A percentile compares a stretch with the other conserved stretches of the same genome.
phyloP scores from a whole-genome alignment of 2,329 filamentous ascomycete species.

The Daldinia sp. region DNA sequence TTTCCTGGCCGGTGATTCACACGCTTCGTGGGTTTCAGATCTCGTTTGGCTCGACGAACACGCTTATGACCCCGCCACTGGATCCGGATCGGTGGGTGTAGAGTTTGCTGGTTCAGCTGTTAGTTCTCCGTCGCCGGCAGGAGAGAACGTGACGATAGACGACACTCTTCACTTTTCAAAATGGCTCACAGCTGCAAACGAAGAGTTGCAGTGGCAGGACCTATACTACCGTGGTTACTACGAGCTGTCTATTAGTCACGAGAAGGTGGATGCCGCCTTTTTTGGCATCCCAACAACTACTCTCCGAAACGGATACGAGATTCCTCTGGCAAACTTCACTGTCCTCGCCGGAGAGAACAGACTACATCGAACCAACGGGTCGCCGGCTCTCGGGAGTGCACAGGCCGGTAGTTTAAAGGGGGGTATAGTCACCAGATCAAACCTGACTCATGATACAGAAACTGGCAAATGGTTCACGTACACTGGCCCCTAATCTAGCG shows the following conservation, averaged over 20 bases:
- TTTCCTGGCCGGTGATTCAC: constrained; percentile 71
- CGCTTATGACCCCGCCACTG: constrained; percentile 59
- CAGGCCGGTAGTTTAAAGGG: constrained; percentile 64
- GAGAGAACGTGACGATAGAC: constrained; percentile 66
- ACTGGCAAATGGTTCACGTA: constrained; percentile 45
- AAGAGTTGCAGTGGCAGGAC: constrained; percentile 72
- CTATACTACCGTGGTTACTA: constrained; percentile 75
- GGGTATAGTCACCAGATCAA: constrained; percentile 45
- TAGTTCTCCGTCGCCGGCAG: constrained; percentile 67
- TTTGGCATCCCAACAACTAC: constrained; percentile 65
- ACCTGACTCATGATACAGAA: constrained; percentile 72
- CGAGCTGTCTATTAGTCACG: constrained; percentile 66
- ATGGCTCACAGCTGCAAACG: constrained; percentile 61
- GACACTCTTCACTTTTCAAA: constrained; percentile 60
- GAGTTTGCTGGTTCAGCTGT: constrained; percentile 70
- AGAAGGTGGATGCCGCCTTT: constrained; percentile 67
- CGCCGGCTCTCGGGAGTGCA: constrained; percentile 43
- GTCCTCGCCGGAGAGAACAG: constrained; percentile 68
- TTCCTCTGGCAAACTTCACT: constrained; percentile 72
- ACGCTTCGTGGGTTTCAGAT: constrained; percentile 69
- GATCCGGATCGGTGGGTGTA: constrained; percentile 61
- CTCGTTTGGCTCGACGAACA: constrained; percentile 61
- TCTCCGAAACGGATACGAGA: constrained; percentile 67
- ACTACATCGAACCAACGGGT: constrained; percentile 51
- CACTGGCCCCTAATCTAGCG: constrained; percentile 18